Conservation (phyloP, 139 green algal species). For the Chlamydomonas sp. region DNA sequence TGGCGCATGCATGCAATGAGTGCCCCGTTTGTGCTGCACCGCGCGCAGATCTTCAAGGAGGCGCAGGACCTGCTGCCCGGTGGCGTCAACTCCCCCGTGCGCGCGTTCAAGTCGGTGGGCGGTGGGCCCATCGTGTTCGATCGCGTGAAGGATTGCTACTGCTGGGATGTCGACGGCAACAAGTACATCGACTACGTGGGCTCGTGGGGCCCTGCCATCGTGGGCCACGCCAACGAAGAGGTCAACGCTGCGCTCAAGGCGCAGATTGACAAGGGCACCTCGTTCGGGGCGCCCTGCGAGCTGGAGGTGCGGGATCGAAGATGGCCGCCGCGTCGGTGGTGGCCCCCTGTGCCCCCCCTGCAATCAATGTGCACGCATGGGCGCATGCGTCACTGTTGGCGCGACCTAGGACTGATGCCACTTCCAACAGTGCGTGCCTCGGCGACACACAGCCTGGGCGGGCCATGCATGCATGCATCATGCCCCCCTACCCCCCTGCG, state of each 20-base stretch:
- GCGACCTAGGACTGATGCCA: too few species aligned
- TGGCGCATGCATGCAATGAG: neutral
- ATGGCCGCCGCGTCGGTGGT: too few species aligned
- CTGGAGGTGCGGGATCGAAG: constrained; percentile 79
- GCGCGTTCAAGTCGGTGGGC: constrained; percentile 96
- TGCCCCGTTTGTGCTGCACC: neutral
- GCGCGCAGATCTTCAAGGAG: constrained; percentile 80
- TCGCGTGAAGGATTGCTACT: constrained; percentile 87
- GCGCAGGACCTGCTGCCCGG: constrained; percentile 89
- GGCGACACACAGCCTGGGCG: too few species aligned
- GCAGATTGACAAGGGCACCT: constrained; percentile 94
- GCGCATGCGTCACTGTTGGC: too few species aligned
- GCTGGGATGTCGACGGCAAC: constrained; percentile 88
- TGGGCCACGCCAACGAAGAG: constrained; percentile 88
- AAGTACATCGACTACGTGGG: constrained; percentile 98
- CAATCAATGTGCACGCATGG: neutral
- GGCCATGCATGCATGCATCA: too few species aligned
- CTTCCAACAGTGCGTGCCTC: too few species aligned
- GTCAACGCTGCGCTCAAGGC: constrained; percentile 83
- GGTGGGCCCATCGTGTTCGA: constrained; percentile 97
- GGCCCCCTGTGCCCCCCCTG: too few species aligned
- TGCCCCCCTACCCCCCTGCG: too few species aligned
- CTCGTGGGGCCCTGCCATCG: constrained; percentile 94
- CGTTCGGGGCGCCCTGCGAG: constrained; percentile 92
- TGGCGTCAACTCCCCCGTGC: constrained; percentile 95